phyloP scores from a whole-genome alignment of 1,284 basidiomycete species.

The Rhodotorula sp. region DNA sequence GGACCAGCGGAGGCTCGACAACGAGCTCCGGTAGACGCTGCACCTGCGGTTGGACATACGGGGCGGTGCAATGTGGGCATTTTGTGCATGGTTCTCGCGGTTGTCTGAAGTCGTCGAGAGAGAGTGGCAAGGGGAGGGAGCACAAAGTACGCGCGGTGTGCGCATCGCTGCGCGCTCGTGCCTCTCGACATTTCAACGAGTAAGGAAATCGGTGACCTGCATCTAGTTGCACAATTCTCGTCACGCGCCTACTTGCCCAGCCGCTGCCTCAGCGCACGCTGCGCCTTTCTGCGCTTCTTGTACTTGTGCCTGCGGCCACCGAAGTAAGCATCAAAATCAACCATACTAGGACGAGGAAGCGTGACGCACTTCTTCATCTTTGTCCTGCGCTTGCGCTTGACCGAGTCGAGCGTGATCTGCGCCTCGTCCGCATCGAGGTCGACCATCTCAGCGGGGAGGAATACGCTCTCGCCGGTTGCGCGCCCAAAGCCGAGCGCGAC shows the following conservation, averaged over 20 bases:
- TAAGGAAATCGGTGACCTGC: not conserved
- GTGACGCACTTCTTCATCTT: constrained; percentile 71
- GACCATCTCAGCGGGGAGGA: constrained; percentile 35
- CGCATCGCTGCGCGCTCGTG: too few species aligned
- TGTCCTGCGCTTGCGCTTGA: constrained; percentile 75
- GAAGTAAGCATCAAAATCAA: too few species aligned
- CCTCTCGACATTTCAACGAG: too few species aligned
- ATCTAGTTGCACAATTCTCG: not conserved
- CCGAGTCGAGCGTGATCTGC: constrained; percentile 67
- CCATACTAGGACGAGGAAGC: too few species aligned
- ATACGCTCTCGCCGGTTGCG: constrained; percentile 6
- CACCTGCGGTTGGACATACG: not conserved
- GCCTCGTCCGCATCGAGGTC: constrained; percentile 47
- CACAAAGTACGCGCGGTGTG: too few species aligned
- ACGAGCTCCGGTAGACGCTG: constrained; percentile 52
- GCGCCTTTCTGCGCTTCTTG: constrained; percentile 54
- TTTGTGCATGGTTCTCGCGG: too few species aligned
- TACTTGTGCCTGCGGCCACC: constrained; percentile 65
- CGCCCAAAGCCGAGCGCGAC: not conserved
- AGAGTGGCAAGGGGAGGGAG: too few species aligned
- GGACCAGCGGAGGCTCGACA: constrained; percentile 62
- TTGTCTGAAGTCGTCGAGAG: too few species aligned
- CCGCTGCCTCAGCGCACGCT: constrained; percentile 36
- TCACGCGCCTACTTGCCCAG: constrained; percentile 34
- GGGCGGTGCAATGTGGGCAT: too few species aligned